Base-by-base conservation (phyloP, 257 asterid genomes). In the Solanum gracilifrons region DNA sequence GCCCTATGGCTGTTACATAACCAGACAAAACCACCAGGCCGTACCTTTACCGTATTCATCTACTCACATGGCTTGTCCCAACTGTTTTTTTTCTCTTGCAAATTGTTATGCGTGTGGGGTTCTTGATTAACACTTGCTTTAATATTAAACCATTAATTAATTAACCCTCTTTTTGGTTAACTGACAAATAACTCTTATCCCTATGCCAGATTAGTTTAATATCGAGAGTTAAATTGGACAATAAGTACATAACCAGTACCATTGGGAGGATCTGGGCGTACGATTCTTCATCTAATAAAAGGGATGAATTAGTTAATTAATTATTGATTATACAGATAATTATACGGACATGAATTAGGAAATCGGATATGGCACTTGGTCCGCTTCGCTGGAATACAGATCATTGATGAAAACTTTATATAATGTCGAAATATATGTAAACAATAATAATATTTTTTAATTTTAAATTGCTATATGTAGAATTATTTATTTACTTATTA, bases 11-110 rank as follows among this genome's bases (percentile, higher is more conserved):
- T 27, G 39, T 43, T 25, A 13, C 18, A 80, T 48, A 48, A 82
- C 43, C 29, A 82, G 85, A 82, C 85, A 82, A 80, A 79, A 82
- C n/a, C 43, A 82, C 85, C 85, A 82, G 69, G 85, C 85, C 85
- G 85, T 82, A 82, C 85, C 69, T 82, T 82, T 82, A 82, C 85
- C 85, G 69, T 82, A 82, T 82, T 46, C 85, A 29, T 82, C 69
- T 5, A 48, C 85, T 25, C 85, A 82, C 85, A 82, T 82, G 85
- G 69, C 69, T 82, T 82, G 85, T 80, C 85, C 84, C 85, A 43
- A 25, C 66, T 79, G 66, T 27, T 43, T 79, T 48, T 13, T 46
- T 18, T 76, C 18, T 16, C 37, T 79, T 80, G 66, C 27, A 43
- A 18, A 27, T 80, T 46, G 37, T 9, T 29, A 9, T 82, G 21